A percentile compares a stretch with the other conserved stretches of the same genome.
These are phyloP conservation scores for Chlamydomonas sp. DNA, from an alignment of 139 green algal genomes.

Conservation along the genomic window DNA sequence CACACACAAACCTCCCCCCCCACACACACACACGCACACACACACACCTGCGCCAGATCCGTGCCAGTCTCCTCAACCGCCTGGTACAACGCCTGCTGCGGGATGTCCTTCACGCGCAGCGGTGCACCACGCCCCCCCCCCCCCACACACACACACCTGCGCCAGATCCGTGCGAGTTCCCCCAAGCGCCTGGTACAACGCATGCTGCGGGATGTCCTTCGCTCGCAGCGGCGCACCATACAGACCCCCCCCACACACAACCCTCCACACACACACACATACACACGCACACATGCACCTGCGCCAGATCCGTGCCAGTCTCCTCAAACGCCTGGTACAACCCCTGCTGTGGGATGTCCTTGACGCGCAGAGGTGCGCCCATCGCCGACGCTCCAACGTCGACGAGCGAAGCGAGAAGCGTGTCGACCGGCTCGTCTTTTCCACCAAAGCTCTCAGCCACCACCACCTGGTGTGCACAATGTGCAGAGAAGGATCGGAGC, in stretches of 20 bases:
- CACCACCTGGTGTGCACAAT: conserved; percentile 50
- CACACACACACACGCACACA: too few species aligned
- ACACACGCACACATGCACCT: too few species aligned
- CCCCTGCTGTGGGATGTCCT: conserved; percentile 54
- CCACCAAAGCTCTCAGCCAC: conserved; percentile 91
- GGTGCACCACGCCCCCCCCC: too few species aligned
- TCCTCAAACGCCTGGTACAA: conserved; percentile 88
- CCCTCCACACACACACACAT: too few species aligned
- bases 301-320: conserved; percentile 75
- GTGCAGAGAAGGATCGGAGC: neutral
- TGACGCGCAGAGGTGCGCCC: conserved; percentile 69
- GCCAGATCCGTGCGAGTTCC: conserved; percentile 83
- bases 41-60: too few species aligned
- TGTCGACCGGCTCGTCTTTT: conserved; percentile 89
- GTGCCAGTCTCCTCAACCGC: too few species aligned
- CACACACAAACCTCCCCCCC: too few species aligned
- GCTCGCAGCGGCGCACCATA: conserved; percentile 66
- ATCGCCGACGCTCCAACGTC: conserved; percentile 49
- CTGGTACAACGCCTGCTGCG: too few species aligned
- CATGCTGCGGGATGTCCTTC: conserved; percentile 59
- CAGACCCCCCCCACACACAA: too few species aligned
- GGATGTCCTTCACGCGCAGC: too few species aligned
- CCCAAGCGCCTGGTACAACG: conserved; percentile 79
- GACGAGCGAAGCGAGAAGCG: conserved; percentile 55
- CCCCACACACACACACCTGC: too few species aligned